phyloP scores from a whole-genome alignment of 495 filamentous ascomycete species.

The Penicillium arizonense region DNA sequence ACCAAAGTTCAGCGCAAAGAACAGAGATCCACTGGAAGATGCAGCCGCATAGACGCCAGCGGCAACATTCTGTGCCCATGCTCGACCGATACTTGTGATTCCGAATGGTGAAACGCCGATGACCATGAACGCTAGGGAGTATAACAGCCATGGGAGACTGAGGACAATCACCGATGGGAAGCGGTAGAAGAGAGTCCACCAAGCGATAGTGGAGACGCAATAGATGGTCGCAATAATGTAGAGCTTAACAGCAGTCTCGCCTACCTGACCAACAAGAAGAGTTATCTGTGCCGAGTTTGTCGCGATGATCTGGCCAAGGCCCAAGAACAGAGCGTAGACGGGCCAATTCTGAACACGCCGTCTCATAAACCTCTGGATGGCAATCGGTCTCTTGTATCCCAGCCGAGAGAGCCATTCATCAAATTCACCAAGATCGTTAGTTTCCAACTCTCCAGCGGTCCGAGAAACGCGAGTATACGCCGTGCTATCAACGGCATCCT shows the following conservation, averaged over 20 bases:
- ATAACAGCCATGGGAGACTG: conserved; percentile 48
- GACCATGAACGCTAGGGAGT: conserved; percentile 51
- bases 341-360: conserved; percentile 56
- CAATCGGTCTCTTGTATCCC: conserved; percentile 22
- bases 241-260: conserved; percentile 58
- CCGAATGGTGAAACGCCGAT: conserved; percentile 45
- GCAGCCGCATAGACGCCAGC: conserved; percentile 60
- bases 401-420: conserved; percentile 47
- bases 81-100: conserved; percentile 29
- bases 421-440: conserved; percentile 36
- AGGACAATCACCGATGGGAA: conserved; percentile 58
- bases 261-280: conserved; percentile 58
- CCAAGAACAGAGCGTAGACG: conserved; percentile 61
- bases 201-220: conserved; percentile 55
- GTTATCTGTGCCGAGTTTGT: conserved; percentile 70
- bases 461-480: not conserved
- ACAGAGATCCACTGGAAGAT: conserved; percentile 58
- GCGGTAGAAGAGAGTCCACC: conserved; percentile 60
- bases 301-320: conserved; percentile 64
- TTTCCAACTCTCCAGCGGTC: not conserved
- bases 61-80: conserved; percentile 56
- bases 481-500: not conserved
- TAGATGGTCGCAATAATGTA: conserved; percentile 65
- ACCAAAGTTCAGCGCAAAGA: conserved; percentile 68
- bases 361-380: conserved; percentile 25